Evolutionary conservation across 345 rosid genomes (phyloP).

Genomic region (Acer yangbiense): DNA sequence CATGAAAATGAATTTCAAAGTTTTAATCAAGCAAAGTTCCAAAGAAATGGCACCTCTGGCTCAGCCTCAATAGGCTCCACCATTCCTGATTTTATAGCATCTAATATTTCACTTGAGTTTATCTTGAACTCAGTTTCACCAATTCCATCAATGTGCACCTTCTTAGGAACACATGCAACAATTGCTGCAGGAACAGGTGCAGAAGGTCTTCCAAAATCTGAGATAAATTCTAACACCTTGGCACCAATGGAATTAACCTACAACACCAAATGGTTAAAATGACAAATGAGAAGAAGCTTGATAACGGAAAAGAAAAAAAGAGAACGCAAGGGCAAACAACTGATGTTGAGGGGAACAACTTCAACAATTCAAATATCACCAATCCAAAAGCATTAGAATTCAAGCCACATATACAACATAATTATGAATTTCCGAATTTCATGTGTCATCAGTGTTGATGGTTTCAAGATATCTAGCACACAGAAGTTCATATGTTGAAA

Average conservation of each 20-base stretch:
- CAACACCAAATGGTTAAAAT: constrained; percentile 18
- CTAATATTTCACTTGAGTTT: constrained; percentile 66
- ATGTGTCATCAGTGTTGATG: neutral
- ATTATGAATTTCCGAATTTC: neutral
- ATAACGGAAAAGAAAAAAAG: neutral
- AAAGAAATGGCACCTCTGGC: constrained; percentile 71
- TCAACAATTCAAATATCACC: neutral
- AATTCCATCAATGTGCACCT: constrained; percentile 73
- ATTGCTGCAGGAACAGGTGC: constrained; percentile 97
- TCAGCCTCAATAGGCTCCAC: constrained; percentile 91
- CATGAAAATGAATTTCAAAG: constrained; percentile 10
- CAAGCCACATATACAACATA: neutral
- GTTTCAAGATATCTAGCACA: neutral
- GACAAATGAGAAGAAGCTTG: constrained; percentile 10
- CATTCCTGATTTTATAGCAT: constrained; percentile 76
- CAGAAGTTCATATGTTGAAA: constrained; percentile 1
- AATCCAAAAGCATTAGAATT: constrained; percentile 6
- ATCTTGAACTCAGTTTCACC: constrained; percentile 91
- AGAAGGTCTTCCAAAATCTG: constrained; percentile 91
- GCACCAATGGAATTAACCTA: constrained; percentile 96
- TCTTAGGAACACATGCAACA: constrained; percentile 96
- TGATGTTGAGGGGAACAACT: neutral
- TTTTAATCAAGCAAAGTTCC: constrained; percentile 21
- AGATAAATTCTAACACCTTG: constrained; percentile 79
- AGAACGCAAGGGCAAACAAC: neutral